Evolutionary conservation across 2,329 filamentous ascomycete species (phyloP).

Genomic region (Penicillium griseofulvum): DNA sequence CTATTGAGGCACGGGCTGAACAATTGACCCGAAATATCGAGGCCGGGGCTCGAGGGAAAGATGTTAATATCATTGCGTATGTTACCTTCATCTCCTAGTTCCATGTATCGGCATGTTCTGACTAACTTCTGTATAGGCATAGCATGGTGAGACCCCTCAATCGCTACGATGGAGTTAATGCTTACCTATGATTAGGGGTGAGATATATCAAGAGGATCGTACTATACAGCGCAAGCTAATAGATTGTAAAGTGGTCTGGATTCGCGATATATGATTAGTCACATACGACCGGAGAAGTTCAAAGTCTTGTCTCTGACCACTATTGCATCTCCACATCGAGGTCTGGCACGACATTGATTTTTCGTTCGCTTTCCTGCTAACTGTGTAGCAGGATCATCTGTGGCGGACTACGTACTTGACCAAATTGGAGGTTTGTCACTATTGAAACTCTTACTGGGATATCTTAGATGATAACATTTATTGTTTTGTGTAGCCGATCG

Average conservation of each 20-base stretch:
- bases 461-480: not conserved
- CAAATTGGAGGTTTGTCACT: constrained; percentile 52
- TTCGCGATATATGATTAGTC: constrained; percentile 63
- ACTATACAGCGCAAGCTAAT: constrained; percentile 17
- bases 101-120: not conserved
- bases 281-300: constrained; percentile 60
- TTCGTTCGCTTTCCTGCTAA: constrained; percentile 11
- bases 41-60: constrained; percentile 52
- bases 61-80: constrained; percentile 64
- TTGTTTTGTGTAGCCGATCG: constrained; percentile 45
- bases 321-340: constrained; percentile 60
- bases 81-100: constrained; percentile 23
- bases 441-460: not conserved
- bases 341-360: constrained; percentile 28
- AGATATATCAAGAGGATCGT: constrained; percentile 11
- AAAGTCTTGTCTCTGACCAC: constrained; percentile 71
- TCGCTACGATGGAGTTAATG: not conserved
- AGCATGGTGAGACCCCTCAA: constrained; percentile 44
- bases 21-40: constrained; percentile 55
- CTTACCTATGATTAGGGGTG: constrained; percentile 32
- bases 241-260: constrained; percentile 54
- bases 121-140: constrained; percentile 34
- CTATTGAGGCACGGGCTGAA: constrained; percentile 57
- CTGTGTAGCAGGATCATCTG: constrained; percentile 49
- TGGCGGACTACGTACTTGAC: constrained; percentile 61